Percentiles rank a stretch among this genome's conserved stretches.
Evolutionary conservation across 768 basidiomycete species (phyloP).

Genomic region (Suillus occidentalis): DNA sequence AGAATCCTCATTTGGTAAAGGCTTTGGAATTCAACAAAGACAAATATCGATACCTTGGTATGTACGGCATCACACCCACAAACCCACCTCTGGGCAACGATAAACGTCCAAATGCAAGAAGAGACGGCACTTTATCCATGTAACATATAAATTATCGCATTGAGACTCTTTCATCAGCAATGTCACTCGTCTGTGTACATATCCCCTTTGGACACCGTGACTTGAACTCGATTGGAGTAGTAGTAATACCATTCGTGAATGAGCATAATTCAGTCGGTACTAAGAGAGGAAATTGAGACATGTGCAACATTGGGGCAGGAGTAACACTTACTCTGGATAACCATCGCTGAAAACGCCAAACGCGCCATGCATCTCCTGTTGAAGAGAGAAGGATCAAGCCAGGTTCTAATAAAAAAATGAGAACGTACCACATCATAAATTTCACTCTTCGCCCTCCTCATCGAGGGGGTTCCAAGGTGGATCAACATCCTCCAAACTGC

Average conservation of each 20-base stretch:
- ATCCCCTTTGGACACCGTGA: too few species aligned
- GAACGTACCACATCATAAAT: not conserved
- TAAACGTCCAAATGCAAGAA: too few species aligned
- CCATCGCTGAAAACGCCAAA: not conserved
- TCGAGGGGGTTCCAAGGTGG: not conserved
- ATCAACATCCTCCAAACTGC: not conserved
- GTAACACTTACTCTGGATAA: not conserved
- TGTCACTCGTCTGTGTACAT: too few species aligned
- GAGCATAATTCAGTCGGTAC: not conserved
- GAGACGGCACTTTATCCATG: too few species aligned
- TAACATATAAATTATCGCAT: too few species aligned
- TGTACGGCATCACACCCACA: too few species aligned
- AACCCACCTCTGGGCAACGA: too few species aligned
- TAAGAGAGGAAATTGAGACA: not conserved
- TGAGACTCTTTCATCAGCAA: too few species aligned
- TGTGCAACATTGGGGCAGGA: not conserved
- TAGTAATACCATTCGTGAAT: not conserved
- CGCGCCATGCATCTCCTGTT: not conserved
- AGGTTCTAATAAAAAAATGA: not conserved
- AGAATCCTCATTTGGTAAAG: not conserved
- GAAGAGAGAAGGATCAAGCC: not conserved
- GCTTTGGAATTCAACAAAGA: not conserved
- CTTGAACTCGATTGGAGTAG: too few species aligned
- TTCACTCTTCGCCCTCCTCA: not conserved
- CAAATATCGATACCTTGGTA: not conserved